Evolutionary conservation across 148 eudicot species (phyloP).

Genomic region (Rhododendron simsii): DNA sequence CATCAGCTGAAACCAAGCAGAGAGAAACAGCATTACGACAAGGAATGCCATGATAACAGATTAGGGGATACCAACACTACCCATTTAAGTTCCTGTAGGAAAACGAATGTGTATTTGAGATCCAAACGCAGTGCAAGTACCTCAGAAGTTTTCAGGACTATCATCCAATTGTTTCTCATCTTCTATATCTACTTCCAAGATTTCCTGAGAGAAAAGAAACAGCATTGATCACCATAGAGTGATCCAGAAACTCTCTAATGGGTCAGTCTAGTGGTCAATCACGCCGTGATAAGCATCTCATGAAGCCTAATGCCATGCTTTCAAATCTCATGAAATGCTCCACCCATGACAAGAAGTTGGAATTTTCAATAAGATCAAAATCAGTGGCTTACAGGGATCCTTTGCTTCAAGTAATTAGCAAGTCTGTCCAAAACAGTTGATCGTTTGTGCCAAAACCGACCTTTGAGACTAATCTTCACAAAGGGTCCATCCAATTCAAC

Average conservation of each 20-base stretch:
- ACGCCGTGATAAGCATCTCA: neutral
- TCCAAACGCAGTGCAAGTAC: neutral
- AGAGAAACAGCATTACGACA: neutral
- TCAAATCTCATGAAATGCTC: neutral
- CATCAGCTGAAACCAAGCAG: neutral
- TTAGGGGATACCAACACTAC: neutral
- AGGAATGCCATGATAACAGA: neutral
- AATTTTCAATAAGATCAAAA: neutral
- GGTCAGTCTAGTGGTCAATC: neutral
- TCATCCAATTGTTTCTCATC: conserved; percentile 93
- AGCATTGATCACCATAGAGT: neutral
- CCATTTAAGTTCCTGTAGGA: neutral
- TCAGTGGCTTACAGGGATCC: conserved; percentile 59
- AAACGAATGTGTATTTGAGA: neutral
- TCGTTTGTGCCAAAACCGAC: conserved; percentile 82
- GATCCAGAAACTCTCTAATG: neutral
- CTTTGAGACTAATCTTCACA: conserved; percentile 76
- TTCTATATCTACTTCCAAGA: conserved; percentile 92
- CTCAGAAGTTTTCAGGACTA: conserved; percentile 74
- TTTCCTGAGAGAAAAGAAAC: conserved; percentile 36
- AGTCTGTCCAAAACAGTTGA: conserved; percentile 66
- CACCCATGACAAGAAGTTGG: neutral
- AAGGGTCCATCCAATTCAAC: conserved; percentile 90
- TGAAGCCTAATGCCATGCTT: neutral
- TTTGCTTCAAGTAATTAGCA: conserved; percentile 74